phyloP scores from a whole-genome alignment of 2,329 filamentous ascomycete genomes.

The Aspergillus hiratsukae region DNA sequence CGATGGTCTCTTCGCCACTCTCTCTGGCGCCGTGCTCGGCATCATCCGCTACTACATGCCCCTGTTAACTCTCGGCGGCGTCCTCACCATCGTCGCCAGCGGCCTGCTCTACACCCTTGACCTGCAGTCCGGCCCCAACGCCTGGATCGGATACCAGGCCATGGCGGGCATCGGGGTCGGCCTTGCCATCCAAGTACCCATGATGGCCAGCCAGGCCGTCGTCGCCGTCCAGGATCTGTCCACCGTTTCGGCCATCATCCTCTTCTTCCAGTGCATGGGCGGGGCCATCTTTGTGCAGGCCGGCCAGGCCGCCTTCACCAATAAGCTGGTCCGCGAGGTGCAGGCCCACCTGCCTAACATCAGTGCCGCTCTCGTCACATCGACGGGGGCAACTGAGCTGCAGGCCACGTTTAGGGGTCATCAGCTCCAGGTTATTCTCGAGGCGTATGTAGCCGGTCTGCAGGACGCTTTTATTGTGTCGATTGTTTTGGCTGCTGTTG shows the following conservation, averaged over 20 bases:
- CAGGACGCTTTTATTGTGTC: background rate
- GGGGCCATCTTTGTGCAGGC: background rate
- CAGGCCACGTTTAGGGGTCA: background rate
- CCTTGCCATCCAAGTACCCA: background rate
- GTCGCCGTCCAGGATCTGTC: background rate
- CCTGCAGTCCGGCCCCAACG: background rate
- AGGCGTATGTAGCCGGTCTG: background rate
- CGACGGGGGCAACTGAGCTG: background rate
- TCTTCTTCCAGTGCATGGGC: constrained; percentile 1
- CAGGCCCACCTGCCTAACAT: background rate
- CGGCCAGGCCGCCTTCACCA: background rate
- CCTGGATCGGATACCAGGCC: background rate
- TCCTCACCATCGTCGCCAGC: background rate
- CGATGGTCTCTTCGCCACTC: background rate
- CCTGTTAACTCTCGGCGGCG: background rate
- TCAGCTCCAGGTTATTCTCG: background rate
- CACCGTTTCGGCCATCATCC: background rate
- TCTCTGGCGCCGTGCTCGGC: background rate
- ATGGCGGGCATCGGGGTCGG: background rate
- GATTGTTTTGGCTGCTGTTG: background rate
- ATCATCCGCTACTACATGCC: background rate
- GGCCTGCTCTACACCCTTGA: constrained; percentile 2
- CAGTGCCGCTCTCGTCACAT: background rate
- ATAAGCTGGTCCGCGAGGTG: background rate
- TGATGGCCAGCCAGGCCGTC: background rate